These are phyloP conservation scores for Rhodotorula sp. DNA, from an alignment of 1,284 basidiomycete species.

Conservation along the genomic window DNA sequence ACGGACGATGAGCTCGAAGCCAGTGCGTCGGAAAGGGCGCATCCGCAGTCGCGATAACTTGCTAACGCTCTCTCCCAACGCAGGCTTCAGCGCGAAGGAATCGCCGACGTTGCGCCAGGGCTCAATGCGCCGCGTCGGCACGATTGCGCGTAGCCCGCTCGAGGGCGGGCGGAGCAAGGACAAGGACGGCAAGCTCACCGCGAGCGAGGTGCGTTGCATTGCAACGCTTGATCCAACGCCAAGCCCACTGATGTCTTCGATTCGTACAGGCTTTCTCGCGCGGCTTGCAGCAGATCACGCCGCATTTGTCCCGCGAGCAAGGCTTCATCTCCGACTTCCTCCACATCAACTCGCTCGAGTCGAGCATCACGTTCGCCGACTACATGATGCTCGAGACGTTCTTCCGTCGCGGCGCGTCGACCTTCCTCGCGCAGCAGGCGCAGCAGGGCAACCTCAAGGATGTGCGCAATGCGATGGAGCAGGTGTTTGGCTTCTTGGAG, in stretches of 20 bases:
- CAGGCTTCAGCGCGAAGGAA: slow-evolving; percentile 23
- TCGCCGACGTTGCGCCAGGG: slow-evolving; percentile 39
- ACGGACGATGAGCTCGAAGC: slow-evolving; percentile 70
- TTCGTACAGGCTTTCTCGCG: slow-evolving; percentile 66
- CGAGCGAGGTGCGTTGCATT: slow-evolving; percentile 62
- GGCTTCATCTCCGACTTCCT: slow-evolving; percentile 89
- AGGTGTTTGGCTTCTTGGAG: slow-evolving; percentile 91
- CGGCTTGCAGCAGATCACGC: slow-evolving; percentile 73
- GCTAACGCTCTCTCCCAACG: no score
- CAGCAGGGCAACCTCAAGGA: slow-evolving; percentile 70
- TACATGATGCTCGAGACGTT: slow-evolving; percentile 93
- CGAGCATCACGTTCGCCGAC: slow-evolving; percentile 88
- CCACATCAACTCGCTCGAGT: slow-evolving; percentile 74
- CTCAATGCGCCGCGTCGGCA: slow-evolving; percentile 56
- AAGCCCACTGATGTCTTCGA: no score
- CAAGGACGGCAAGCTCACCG: slow-evolving; percentile 62
- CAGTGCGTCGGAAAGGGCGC: slow-evolving; percentile 54
- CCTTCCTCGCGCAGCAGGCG: slow-evolving; percentile 51
- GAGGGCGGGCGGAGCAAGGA: slow-evolving; percentile 51
- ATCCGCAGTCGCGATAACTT: no score
- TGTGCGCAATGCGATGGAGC: slow-evolving; percentile 81
- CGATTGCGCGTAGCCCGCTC: slow-evolving; percentile 47
- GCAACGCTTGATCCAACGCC: no score
- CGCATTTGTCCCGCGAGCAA: slow-evolving; percentile 76
- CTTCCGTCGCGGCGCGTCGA: slow-evolving; percentile 83